Base-by-base conservation (phyloP, 805 yeast genomes). In the Metschnikowia proteae region DNA sequence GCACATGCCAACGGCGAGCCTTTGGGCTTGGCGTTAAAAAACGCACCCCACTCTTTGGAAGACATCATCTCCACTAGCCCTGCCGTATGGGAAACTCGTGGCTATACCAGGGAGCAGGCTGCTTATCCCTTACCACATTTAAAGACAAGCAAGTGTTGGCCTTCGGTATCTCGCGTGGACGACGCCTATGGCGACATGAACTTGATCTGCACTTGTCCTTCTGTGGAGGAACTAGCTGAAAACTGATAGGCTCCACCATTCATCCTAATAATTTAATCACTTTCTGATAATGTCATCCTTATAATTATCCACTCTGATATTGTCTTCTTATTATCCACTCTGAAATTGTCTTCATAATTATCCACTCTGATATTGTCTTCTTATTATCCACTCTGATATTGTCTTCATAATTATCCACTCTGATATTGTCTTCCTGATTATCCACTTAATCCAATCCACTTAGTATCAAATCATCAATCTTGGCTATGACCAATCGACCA, bases 121-220 rank as follows among this genome's bases (percentile, higher is more conserved):
- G 98, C 94, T 10, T 94, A 82, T 66, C 98, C 99, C 44, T 74
- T 89, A 50, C 80, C 84, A n/a, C 81, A 76, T 62, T 77, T 94
- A 64, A 81, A 78, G 61, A 70, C 74, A 26, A 76, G 83, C 67
- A 94, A 94, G 70, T 86, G 90, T 65, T 94, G 99, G 99, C 98
- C 99, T 34, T 76, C 90, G 0, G 97, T 91, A 38, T 79, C 96
- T 8, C 82, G 99, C 67, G 79, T 92, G 47, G 96, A 94, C 65
- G 99, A 94, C 64, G 86, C 95, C 3, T 92, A 84, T 60, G 99
- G 99, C 56, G 99, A 94, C 65, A 74, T 84, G 78, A 84, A 94
- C 70, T 76, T 92, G 67, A 75, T 91, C 68, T 94, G 99, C 73
- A 90, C 97, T 26, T 92, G 99, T 72, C 94, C 94, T 30, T 76